Percentiles rank a stretch among this genome's conserved stretches.
Evolutionary conservation across 108 stramenopile species (phyloP).

Genomic region (Skeletonema grethae): DNA sequence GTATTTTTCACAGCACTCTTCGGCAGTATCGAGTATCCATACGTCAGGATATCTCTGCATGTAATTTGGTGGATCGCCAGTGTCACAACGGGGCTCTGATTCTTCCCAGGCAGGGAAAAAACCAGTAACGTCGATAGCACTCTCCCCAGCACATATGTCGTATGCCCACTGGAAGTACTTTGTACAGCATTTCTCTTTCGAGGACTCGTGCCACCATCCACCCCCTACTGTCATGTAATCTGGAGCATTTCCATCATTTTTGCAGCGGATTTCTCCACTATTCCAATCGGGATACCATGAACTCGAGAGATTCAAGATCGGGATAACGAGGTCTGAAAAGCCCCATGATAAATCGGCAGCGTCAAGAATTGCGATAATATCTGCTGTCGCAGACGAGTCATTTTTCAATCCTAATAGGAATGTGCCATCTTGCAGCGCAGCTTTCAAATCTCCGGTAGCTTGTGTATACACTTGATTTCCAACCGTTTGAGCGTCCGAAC

Average conservation of each 20-base stretch:
- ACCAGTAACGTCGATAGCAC: not conserved
- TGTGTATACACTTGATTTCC: not conserved
- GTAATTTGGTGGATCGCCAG: not conserved
- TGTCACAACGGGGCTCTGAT: not conserved
- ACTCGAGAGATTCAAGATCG: not conserved
- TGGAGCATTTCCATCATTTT: slow-evolving; percentile 1
- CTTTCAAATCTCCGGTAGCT: not conserved
- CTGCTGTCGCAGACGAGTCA: not conserved
- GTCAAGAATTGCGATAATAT: not conserved
- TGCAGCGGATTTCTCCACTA: not conserved
- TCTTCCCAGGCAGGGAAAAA: not conserved
- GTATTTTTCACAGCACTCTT: not conserved
- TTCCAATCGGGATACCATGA: slow-evolving; percentile 4
- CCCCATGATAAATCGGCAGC: not conserved
- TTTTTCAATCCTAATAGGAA: not conserved
- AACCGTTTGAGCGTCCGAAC: not conserved
- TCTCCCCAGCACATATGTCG: not conserved
- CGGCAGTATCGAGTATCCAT: not conserved
- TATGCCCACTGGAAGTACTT: not conserved
- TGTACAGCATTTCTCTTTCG: not conserved
- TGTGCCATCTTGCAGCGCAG: not conserved
- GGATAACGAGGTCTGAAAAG: not conserved
- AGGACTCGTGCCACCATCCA: not conserved
- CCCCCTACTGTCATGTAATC: not conserved
- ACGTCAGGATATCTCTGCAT: not conserved